phyloP scores from a whole-genome alignment of 345 rosid genomes.

The Eucalyptus shirleyi region DNA sequence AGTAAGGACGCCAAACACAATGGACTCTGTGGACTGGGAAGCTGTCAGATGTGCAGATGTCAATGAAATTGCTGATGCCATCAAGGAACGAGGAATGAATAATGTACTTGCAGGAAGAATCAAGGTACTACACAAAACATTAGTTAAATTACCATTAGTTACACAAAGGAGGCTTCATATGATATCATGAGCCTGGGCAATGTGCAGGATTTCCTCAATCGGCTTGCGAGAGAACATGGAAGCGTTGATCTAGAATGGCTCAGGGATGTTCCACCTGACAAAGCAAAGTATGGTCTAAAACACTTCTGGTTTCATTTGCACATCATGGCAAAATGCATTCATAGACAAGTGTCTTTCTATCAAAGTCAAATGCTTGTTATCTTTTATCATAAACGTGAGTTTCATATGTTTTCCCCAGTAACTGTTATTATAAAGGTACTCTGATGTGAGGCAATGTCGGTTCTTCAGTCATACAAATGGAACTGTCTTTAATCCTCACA shows the following conservation, averaged over 20 bases:
- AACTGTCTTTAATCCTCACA: not conserved
- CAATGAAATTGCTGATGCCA: constrained; percentile 52
- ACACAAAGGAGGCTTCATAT: not conserved
- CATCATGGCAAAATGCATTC: not conserved
- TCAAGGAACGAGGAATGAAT: constrained; percentile 90
- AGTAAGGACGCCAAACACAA: constrained; percentile 41
- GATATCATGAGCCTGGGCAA: not conserved
- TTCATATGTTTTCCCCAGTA: not conserved
- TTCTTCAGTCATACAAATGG: not conserved
- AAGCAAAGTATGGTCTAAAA: constrained; percentile 64
- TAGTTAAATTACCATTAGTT: not conserved
- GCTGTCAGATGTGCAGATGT: constrained; percentile 58
- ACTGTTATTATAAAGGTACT: not conserved
- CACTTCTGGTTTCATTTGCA: not conserved
- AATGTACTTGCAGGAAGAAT: constrained; percentile 79
- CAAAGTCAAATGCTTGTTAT: not conserved
- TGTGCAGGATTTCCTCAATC: constrained; percentile 75
- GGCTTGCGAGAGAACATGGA: constrained; percentile 62
- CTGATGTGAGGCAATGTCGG: not conserved
- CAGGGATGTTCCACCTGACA: constrained; percentile 85
- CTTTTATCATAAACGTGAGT: not conserved
- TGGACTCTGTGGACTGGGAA: constrained; percentile 91
- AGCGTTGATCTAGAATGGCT: constrained; percentile 90
- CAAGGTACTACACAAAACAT: constrained; percentile 31
- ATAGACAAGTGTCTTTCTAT: not conserved